Conservation (phyloP, 2,329 filamentous ascomycete species). For the Sclerotinia spermophila region DNA sequence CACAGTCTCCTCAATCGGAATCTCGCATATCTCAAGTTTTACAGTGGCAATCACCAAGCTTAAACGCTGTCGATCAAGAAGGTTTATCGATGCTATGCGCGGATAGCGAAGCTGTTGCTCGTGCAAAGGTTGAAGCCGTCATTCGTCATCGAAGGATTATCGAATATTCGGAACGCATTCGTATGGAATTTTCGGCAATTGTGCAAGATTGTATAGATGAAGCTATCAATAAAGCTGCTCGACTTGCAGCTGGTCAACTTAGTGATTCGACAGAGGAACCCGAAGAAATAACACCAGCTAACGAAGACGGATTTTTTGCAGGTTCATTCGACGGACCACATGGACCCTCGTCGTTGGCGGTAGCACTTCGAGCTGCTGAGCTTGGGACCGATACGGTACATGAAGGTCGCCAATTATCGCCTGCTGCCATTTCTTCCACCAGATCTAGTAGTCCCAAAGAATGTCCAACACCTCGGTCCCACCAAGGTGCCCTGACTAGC, state of each 20-base stretch:
- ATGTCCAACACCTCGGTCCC: constrained; percentile 85
- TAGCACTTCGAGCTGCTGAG: constrained; percentile 45
- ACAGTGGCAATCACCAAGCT: constrained; percentile 94
- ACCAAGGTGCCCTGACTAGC: constrained; percentile 53
- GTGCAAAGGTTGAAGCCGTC: constrained; percentile 87
- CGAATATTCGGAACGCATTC: constrained; percentile 93
- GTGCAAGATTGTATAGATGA: constrained; percentile 96
- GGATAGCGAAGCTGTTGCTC: constrained; percentile 81
- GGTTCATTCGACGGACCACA: constrained; percentile 52
- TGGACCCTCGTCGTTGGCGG: constrained; percentile 50
- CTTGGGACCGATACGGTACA: constrained; percentile 26
- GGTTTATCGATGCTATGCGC: constrained; percentile 82
- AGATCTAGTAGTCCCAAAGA: constrained; percentile 82
- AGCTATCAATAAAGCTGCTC: constrained; percentile 82
- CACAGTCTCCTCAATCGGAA: constrained; percentile 93
- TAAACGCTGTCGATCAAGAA: constrained; percentile 88
- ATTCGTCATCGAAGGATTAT: constrained; percentile 88
- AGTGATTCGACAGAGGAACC: constrained; percentile 65
- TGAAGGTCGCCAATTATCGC: constrained; percentile 47
- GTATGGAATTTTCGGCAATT: constrained; percentile 85
- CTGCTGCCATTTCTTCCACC: constrained; percentile 57
- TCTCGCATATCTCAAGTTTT: constrained; percentile 89
- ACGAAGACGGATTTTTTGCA: constrained; percentile 51
- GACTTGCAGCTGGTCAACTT: constrained; percentile 78
- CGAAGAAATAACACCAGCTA: constrained; percentile 42